Conservation (phyloP, 1,284 basidiomycete genomes). For the Termitomyces sp. region DNA sequence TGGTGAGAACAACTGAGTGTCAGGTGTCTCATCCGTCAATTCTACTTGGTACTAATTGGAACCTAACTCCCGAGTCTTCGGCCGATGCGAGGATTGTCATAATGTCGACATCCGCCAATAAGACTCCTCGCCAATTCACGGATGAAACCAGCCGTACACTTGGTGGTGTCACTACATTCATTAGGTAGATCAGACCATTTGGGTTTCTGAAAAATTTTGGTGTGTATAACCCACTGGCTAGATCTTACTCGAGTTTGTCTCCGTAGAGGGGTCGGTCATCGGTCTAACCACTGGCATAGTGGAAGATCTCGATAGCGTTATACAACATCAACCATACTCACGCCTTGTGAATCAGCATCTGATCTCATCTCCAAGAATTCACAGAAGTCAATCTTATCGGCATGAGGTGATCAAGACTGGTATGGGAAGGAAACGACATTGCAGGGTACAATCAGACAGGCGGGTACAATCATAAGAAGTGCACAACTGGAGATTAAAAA, state of each 20-base stretch:
- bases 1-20: neutral
- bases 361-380: neutral
- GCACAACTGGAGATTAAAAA: constrained; percentile 7
- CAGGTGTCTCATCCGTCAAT: neutral
- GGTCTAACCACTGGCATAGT: too few relatives aligned
- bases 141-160: neutral
- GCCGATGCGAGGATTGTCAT: neutral
- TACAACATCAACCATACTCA: neutral
- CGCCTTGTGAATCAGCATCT: neutral
- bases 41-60: neutral
- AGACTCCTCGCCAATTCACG: neutral
- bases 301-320: too few relatives aligned
- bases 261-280: too few relatives aligned
- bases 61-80: neutral
- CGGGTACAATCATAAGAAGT: neutral
- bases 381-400: neutral
- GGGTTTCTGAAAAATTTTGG: neutral
- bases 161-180: neutral
- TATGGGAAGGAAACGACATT: constrained; percentile 5
- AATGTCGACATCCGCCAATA: neutral
- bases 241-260: too few relatives aligned
- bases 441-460: constrained; percentile 9
- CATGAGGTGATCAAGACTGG: neutral
- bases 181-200: neutral
- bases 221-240: neutral